A percentile compares a stretch with the other conserved stretches of the same genome.
phyloP scores from a whole-genome alignment of 208 protist species.

The Wallacemonas rigidus region DNA sequence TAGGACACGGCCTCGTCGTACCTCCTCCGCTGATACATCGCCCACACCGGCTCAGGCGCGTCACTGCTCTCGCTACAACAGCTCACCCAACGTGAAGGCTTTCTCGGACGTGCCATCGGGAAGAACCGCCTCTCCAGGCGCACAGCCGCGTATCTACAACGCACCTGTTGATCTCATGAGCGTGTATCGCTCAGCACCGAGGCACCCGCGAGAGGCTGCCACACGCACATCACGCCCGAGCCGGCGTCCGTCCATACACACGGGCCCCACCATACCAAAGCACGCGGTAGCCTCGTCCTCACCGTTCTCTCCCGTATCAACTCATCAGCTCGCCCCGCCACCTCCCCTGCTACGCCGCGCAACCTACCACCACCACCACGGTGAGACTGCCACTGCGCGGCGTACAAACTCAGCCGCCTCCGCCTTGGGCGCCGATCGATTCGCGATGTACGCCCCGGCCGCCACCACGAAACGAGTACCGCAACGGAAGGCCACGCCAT shows the following conservation, averaged over 20 bases:
- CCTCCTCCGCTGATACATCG: not conserved
- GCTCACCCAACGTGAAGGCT: too few species aligned
- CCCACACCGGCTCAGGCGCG: not conserved
- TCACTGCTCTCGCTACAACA: too few species aligned
- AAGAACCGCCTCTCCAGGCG: not conserved
- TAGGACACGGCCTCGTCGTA: not conserved
- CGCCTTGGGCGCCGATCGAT: constrained; percentile 16
- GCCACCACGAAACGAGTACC: not conserved
- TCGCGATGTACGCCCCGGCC: constrained; percentile 35
- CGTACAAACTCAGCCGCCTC: not conserved
- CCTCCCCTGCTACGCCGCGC: not conserved
- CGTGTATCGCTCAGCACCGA: constrained; percentile 13
- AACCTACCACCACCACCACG: not conserved
- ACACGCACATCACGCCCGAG: not conserved
- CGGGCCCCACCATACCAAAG: not conserved
- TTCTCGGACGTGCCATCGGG: not conserved
- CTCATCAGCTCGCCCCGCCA: too few species aligned
- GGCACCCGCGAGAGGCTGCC: constrained; percentile 4
- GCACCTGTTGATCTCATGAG: constrained; percentile 1
- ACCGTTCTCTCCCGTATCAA: too few species aligned
- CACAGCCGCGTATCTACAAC: constrained; percentile 13
- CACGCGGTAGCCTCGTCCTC: not conserved
- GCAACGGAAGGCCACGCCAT: not conserved
- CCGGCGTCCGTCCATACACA: constrained; percentile 4
- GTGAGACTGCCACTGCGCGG: not conserved